Base-by-base conservation (phyloP, 768 basidiomycete species). In the Boletus rubroflammeus region DNA sequence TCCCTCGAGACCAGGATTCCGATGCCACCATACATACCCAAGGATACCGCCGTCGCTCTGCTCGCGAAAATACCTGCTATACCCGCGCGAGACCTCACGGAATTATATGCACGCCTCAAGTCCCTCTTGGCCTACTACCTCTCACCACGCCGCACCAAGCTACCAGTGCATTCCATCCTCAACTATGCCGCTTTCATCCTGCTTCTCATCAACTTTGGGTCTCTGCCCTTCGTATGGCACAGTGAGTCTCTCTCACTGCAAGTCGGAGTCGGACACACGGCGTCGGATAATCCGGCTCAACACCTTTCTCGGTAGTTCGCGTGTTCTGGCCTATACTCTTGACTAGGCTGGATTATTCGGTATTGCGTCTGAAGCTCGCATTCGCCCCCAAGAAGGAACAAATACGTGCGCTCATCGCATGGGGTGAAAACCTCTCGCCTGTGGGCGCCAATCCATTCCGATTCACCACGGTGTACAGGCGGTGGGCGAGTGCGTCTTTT, bases 141-240 rank as follows among this genome's bases (percentile, higher is more conserved):
- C 39, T 35, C 50, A 5, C 51, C 58, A 3, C 56, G 43, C 35
- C 56, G 43, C 35, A 9, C 23, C 23, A 56, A 34, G 38, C n/a
- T 54, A 7, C 43, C 56, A n/a, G n/a, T n/a, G n/a, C n/a, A n/a
- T 29, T 38, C 60, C 19, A 32, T 60, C 51, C 46, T 67, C 40
- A 67, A 64, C 29, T 62, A 60, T 38, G 31, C 34, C 6, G 45
- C 41, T 19, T 67, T 23, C n/a, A 2, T 83, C 19, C 51, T 88
- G 0, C 70, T 88, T 45, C 62, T 87, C n/a, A 38, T 83, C 19
- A 88, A 89, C 55, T 54, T 72, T 17, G 79, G 82, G 19, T 85
- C 85, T 14, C 78, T 81, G 64, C 88, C 88, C 1, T 63, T 86
- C 21, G 73, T 74, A 28, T 90, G 87, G 86, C 87, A 88, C 61